Conservation (phyloP, 2,329 filamentous ascomycete genomes). For the Aureobasidium uvarum region DNA sequence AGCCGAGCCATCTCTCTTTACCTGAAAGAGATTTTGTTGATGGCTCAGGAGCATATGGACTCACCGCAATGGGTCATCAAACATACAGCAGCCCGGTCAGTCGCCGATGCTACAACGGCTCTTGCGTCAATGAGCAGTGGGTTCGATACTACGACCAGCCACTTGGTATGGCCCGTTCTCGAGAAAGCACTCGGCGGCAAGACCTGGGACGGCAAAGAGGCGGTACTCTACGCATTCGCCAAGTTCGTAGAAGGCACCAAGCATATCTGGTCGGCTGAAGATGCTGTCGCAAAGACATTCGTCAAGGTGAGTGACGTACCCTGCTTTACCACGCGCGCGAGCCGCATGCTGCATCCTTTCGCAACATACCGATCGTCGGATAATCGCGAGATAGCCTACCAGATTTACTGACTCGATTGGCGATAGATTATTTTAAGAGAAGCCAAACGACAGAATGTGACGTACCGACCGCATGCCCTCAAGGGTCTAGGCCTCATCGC, state of each 20-base stretch:
- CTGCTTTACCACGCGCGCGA: neutral
- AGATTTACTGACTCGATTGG: conserved; percentile 5
- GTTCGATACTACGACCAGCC: conserved; percentile 57
- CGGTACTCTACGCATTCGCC: conserved; percentile 74
- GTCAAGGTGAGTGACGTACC: conserved; percentile 53
- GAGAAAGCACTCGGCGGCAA: conserved; percentile 82
- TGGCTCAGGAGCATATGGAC: conserved; percentile 67
- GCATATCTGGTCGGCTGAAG: conserved; percentile 56
- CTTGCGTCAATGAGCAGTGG: conserved; percentile 54
- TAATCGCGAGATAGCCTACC: conserved; percentile 9
- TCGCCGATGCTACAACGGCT: conserved; percentile 69
- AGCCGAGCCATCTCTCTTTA: conserved; percentile 79
- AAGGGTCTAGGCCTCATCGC: conserved; percentile 69
- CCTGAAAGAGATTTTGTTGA: conserved; percentile 71
- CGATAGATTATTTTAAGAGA: conserved; percentile 72
- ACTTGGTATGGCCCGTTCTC: conserved; percentile 74
- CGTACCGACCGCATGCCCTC: conserved; percentile 75
- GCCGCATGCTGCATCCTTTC: neutral
- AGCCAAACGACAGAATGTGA: conserved; percentile 86
- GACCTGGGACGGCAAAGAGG: conserved; percentile 90
- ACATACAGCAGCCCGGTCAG: conserved; percentile 78
- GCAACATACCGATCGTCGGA: neutral
- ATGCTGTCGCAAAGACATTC: conserved; percentile 63
- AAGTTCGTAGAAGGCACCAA: conserved; percentile 68
- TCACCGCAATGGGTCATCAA: conserved; percentile 87